These are phyloP conservation scores for Yamadazyma blattariae DNA, from an alignment of 1,139 yeast genomes.

Conservation along the genomic window DNA sequence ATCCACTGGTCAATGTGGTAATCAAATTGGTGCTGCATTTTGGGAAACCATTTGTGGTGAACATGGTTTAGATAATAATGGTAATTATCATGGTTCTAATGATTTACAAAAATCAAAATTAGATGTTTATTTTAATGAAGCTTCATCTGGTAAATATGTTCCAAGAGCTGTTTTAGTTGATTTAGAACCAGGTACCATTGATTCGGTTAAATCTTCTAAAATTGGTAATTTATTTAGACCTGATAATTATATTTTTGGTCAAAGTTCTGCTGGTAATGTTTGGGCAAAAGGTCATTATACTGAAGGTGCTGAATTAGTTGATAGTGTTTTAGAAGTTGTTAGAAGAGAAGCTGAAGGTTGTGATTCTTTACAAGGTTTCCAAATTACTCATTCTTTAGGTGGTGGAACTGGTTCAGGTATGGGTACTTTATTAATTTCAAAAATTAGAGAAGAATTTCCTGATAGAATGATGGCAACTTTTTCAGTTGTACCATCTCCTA, in stretches of 20 bases:
- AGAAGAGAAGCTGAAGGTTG: constrained; percentile 94
- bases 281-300: constrained; percentile 98
- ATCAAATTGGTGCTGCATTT: constrained; percentile 97
- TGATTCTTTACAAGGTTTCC: constrained; percentile 92
- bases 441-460: constrained; percentile 83
- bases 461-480: constrained; percentile 97
- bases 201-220: constrained; percentile 70
- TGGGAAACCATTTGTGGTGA: constrained; percentile 98
- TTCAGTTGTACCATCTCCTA: constrained; percentile 89
- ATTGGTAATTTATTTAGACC: constrained; percentile 88
- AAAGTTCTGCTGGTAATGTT: constrained; percentile 89
- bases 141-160: constrained; percentile 81
- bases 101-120: constrained; percentile 63
- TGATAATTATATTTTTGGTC: constrained; percentile 85
- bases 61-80: constrained; percentile 87
- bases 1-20: constrained; percentile 99
- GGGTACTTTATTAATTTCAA: constrained; percentile 82
- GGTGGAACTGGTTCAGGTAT: constrained; percentile 98
- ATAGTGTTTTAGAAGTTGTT: constrained; percentile 81
- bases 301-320: constrained; percentile 92
- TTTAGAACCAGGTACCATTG: constrained; percentile 92
- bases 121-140: constrained; percentile 53
- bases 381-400: constrained; percentile 88
- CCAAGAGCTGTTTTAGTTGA: constrained; percentile 93
- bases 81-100: constrained; percentile 68